A percentile compares a stretch with the other conserved stretches of the same genome.
phyloP scores from a whole-genome alignment of 2,329 filamentous ascomycete species.

The Scedosporium minutisporum region DNA sequence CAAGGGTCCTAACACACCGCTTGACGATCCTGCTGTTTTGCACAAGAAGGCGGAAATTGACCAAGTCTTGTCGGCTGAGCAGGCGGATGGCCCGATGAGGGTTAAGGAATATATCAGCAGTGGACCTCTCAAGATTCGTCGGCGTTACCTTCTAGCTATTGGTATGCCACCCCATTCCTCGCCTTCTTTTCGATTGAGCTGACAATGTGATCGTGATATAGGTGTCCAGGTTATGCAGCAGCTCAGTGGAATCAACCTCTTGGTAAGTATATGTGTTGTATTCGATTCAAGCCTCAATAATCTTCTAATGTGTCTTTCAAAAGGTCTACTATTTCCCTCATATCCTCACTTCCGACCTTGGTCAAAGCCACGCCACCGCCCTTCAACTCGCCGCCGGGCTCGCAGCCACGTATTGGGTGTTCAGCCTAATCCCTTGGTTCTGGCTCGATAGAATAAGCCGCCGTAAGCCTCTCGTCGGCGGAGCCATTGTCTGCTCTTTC shows the following conservation, averaged over 20 bases:
- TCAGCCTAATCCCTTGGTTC: constrained; percentile 27
- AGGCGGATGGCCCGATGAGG: constrained; percentile 37
- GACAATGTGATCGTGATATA: background rate
- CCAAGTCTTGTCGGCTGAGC: background rate
- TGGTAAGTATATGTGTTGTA: background rate
- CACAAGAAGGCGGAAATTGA: constrained; percentile 26
- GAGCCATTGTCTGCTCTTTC: constrained; percentile 37
- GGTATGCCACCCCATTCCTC: background rate
- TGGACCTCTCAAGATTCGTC: constrained; percentile 41
- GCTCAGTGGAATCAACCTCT: constrained; percentile 51
- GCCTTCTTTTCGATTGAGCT: constrained; percentile 16
- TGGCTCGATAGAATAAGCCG: constrained; percentile 35
- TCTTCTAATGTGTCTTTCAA: constrained; percentile 52
- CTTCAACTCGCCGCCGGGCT: constrained; percentile 42
- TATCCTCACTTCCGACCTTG: constrained; percentile 38
- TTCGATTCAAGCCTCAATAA: constrained; percentile 43
- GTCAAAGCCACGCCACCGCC: constrained; percentile 32
- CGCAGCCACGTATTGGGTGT: constrained; percentile 37
- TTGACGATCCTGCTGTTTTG: constrained; percentile 37
- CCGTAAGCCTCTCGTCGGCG: constrained; percentile 30
- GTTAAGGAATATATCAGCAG: constrained; percentile 49
- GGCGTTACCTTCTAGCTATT: constrained; percentile 16
- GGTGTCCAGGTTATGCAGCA: constrained; percentile 32
- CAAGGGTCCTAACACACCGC: constrained; percentile 43
- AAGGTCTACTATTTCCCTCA: constrained; percentile 54